Conservation (phyloP, 2,329 filamentous ascomycete species). For the Hymenoscyphus fructigenus region DNA sequence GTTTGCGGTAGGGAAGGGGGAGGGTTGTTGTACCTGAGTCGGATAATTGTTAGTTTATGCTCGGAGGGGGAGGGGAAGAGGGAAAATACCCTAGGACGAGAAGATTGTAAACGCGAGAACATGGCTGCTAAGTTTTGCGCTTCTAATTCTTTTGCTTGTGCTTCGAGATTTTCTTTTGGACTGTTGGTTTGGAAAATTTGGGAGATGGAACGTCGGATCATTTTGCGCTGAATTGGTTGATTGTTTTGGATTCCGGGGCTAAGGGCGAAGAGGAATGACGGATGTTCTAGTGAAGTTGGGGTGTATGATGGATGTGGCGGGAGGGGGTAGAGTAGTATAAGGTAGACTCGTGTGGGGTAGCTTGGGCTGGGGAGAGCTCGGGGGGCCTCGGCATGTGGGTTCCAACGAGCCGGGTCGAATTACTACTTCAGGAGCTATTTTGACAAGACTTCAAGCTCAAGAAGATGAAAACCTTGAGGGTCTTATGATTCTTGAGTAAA, state of each 20-base stretch:
- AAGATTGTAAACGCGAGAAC: not conserved
- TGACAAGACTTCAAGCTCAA: no score
- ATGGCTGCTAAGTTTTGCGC: not conserved
- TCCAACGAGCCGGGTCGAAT: not conserved
- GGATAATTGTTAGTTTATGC: not conserved
- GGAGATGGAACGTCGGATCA: constrained; percentile 13
- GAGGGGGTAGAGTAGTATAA: not conserved
- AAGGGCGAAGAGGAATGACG: not conserved
- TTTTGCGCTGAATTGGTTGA: not conserved
- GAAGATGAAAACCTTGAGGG: no score
- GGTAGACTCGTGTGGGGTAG: not conserved
- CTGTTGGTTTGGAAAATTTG: constrained; percentile 12
- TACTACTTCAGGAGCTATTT: not conserved
- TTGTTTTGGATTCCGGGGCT: not conserved
- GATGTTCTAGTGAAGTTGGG: not conserved
- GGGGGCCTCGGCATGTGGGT: not conserved
- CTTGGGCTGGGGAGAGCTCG: not conserved
- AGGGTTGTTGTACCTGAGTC: constrained; percentile 3
- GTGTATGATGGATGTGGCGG: not conserved
- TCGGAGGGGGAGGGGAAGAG: not conserved
- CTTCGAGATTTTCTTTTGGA: not conserved
- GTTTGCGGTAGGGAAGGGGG: constrained; percentile 3
- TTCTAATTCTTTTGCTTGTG: constrained; percentile 1
- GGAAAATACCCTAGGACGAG: constrained; percentile 1
- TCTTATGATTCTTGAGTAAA: no score